A percentile compares a stretch with the other conserved stretches of the same genome.
Evolutionary conservation across 768 basidiomycete species (phyloP).

Genomic region (Suillus brevipes): DNA sequence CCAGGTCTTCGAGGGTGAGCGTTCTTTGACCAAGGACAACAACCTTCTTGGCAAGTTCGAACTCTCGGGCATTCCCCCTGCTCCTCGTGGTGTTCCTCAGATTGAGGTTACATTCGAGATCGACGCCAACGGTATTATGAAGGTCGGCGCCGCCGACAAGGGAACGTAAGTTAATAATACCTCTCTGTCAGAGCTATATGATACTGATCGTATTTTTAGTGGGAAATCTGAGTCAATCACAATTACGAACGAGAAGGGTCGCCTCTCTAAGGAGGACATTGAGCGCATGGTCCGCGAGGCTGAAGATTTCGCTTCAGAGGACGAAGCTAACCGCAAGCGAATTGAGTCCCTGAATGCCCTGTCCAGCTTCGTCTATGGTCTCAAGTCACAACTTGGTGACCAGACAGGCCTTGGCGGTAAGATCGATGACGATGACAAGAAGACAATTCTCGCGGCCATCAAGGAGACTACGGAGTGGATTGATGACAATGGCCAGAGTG

Average conservation of each 20-base stretch:
- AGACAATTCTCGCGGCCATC: constrained; percentile 74
- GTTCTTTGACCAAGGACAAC: constrained; percentile 97
- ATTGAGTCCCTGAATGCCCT: constrained; percentile 84
- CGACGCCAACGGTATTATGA: constrained; percentile 95
- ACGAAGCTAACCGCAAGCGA: constrained; percentile 76
- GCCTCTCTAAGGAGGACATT: constrained; percentile 86
- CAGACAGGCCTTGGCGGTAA: constrained; percentile 91
- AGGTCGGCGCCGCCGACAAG: constrained; percentile 91
- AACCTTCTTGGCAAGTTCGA: constrained; percentile 98
- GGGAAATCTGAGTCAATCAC: constrained; percentile 89
- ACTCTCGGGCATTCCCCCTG: constrained; percentile 88
- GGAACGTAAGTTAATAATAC: constrained; percentile 68
- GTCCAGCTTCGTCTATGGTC: constrained; percentile 80
- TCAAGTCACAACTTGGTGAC: constrained; percentile 86
- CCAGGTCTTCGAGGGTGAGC: constrained; percentile 98
- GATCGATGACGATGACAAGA: constrained; percentile 77
- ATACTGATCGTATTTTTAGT: constrained; percentile 34
- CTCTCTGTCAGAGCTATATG: too few species aligned
- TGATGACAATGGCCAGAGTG: constrained; percentile 75
- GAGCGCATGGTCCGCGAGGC: constrained; percentile 96
- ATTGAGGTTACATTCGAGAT: constrained; percentile 97
- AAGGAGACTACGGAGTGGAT: constrained; percentile 94
- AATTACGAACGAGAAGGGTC: constrained; percentile 95
- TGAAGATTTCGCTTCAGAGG: constrained; percentile 84
- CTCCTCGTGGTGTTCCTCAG: constrained; percentile 95